These are phyloP conservation scores for Phytophthora meadii DNA, from an alignment of 352 stramenopile genomes.

Conservation along the genomic window DNA sequence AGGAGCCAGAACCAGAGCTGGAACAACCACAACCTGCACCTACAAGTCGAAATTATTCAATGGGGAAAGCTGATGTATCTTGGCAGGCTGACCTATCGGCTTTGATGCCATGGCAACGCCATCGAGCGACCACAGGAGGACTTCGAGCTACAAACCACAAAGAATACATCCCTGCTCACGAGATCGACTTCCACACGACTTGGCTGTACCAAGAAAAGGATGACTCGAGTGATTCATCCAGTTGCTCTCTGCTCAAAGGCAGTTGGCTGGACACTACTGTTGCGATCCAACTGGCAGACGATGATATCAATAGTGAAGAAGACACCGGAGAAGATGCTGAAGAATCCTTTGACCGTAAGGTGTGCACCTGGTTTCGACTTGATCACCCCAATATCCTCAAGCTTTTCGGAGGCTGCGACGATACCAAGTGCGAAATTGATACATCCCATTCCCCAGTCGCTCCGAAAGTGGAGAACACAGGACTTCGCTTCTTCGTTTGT, in stretches of 20 bases:
- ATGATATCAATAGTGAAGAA: background rate
- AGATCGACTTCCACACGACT: conserved; percentile 15
- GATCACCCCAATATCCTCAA: conserved; percentile 20
- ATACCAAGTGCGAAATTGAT: conserved; percentile 14
- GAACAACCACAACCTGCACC: background rate
- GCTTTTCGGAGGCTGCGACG: conserved; percentile 16
- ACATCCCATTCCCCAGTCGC: conserved; percentile 3
- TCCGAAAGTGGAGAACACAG: background rate
- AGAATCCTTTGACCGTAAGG: conserved; percentile 10
- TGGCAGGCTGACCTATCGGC: conserved; percentile 11
- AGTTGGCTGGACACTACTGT: conserved; percentile 26
- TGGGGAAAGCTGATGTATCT: background rate
- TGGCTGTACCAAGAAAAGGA: conserved; percentile 6
- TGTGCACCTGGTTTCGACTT: conserved; percentile 14
- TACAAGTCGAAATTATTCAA: too few relatives aligned
- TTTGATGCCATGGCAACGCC: conserved; percentile 5
- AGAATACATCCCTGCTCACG: conserved; percentile 21
- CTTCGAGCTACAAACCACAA: conserved; percentile 2
- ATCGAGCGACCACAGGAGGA: background rate
- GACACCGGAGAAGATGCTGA: background rate
- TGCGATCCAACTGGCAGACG: conserved; percentile 12
- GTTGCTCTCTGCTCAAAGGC: conserved; percentile 5
- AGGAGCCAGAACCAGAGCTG: conserved; percentile 19
- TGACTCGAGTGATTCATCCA: conserved; percentile 5
- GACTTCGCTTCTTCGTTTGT: conserved; percentile 23